These are phyloP conservation scores for Filobasidium wieringae DNA, from an alignment of 768 basidiomycete genomes.

Conservation along the genomic window DNA sequence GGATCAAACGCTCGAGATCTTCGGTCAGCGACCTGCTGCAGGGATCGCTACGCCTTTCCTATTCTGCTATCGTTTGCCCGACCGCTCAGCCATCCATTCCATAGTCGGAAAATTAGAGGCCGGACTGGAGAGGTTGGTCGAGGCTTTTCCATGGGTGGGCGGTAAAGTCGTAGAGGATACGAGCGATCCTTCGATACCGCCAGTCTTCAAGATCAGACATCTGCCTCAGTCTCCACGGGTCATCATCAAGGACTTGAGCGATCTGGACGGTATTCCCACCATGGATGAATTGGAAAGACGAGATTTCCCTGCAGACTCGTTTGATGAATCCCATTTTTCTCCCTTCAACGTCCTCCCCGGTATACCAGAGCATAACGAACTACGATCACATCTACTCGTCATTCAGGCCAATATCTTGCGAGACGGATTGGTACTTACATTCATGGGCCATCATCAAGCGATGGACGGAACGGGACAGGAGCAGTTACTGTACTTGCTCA, in stretches of 20 bases:
- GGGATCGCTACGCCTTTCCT: background rate
- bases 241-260: background rate
- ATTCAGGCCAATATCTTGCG: background rate
- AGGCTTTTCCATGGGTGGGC: background rate
- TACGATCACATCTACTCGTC: background rate
- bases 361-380: background rate
- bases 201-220: conserved; percentile 3
- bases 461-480: conserved; percentile 2
- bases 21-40: background rate
- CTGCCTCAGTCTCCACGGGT: background rate
- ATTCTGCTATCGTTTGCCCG: background rate
- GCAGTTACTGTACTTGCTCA: background rate
- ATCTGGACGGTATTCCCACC: background rate
- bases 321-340: background rate
- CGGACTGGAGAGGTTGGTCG: background rate
- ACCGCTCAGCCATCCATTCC: background rate
- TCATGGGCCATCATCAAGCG: conserved; percentile 1
- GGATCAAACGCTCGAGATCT: conserved; percentile 5
- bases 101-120: background rate
- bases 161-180: background rate
- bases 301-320: background rate
- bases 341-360: conserved; percentile 1
- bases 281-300: background rate
- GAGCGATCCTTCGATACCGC: background rate
- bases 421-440: background rate